Evolutionary conservation across 1,284 basidiomycete genomes (phyloP), one percentile per base, ranked within the genome.

Genomic region (Ceratobasidium sp.): DNA sequence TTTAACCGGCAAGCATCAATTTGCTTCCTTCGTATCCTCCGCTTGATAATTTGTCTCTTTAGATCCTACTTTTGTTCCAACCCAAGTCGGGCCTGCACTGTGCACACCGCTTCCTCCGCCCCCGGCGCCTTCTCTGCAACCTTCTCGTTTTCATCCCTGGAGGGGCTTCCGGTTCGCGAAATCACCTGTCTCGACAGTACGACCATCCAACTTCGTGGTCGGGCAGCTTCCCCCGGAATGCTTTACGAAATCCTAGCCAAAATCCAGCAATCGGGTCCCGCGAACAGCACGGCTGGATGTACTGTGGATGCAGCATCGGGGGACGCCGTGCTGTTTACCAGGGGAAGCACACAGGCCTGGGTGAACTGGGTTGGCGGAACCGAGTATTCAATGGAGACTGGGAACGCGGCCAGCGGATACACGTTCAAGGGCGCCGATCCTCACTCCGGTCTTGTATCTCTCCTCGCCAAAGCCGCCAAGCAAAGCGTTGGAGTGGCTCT

Each of bases 41-140:
- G 53, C 40, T 55, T 47, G 1, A 38, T 4, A 20, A 56, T 5
- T 45, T 34, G 32, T 50, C 49, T 45, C 35, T 55, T 50, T 64
- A 90, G 90, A 4, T 85, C 87, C 69, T 83, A 86, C 0, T 89
- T 91, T 72, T 91, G 89, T 74, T 89, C 89, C 3, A 79, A 89
- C 74, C 86, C 88, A 0, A 80, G 81, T 0, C 79, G 82, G 72
- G 82, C 71, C 1, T 73, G 73, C 54, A 47, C 62, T 17, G 54
- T 64, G 22, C 68, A 71, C 42, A 71, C 67, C 29, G 40, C 22
- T 15, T 34, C 67, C 3, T 58, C 71, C 8, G 40, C 40, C 35
- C 35, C 70, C 8, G 45, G 56, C 25, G 47, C 47, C 13, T 45
- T 54, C 32, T 54, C 45, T n/a, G 58, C 57, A n/a, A 60, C 43